A percentile compares a stretch with the other conserved stretches of the same genome.
These are phyloP conservation scores for Adiantum capillusveneris DNA, from an alignment of 75 land plant genomes.

Conservation along the genomic window DNA sequence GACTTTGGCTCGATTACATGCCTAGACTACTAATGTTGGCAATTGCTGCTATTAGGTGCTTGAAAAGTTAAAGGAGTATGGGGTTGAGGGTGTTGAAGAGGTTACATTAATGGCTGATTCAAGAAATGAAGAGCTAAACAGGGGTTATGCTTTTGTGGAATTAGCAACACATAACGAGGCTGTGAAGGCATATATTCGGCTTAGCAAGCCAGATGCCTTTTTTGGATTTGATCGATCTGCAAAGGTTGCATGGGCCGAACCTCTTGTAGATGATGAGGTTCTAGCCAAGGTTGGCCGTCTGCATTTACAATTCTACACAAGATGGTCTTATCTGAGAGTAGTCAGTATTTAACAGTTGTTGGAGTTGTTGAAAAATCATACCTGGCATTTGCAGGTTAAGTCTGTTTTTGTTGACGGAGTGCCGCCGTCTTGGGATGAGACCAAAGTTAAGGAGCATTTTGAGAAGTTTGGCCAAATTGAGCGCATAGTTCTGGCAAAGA, in stretches of 20 bases:
- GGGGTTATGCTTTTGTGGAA: conserved; percentile 85
- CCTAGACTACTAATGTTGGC: not conserved
- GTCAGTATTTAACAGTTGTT: too few species aligned
- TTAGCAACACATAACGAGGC: conserved; percentile 73
- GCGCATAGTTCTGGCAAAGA: conserved; percentile 70
- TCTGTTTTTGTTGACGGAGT: conserved; percentile 81
- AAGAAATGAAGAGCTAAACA: conserved; percentile 53
- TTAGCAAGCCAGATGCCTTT: conserved; percentile 65
- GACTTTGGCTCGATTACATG: not conserved
- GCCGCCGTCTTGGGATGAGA: conserved; percentile 87
- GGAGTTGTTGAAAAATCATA: not conserved
- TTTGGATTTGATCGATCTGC: conserved; percentile 79
- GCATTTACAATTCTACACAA: not conserved
- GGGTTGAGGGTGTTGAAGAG: conserved; percentile 61
- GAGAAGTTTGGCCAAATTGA: conserved; percentile 66
- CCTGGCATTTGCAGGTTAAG: conserved; percentile 51
- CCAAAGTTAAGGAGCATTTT: conserved; percentile 53
- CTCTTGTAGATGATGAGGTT: conserved; percentile 72
- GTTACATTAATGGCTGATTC: conserved; percentile 66
- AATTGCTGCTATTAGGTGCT: conserved; percentile 29
- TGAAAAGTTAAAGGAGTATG: conserved; percentile 57
- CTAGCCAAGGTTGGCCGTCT: conserved; percentile 62
- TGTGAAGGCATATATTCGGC: conserved; percentile 65
- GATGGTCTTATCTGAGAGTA: too few species aligned
- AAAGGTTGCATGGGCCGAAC: conserved; percentile 86